Percentiles rank a stretch among this genome's conserved stretches.
Conservation (phyloP, 2,329 filamentous ascomycete species). For the Neonectria sp. region DNA sequence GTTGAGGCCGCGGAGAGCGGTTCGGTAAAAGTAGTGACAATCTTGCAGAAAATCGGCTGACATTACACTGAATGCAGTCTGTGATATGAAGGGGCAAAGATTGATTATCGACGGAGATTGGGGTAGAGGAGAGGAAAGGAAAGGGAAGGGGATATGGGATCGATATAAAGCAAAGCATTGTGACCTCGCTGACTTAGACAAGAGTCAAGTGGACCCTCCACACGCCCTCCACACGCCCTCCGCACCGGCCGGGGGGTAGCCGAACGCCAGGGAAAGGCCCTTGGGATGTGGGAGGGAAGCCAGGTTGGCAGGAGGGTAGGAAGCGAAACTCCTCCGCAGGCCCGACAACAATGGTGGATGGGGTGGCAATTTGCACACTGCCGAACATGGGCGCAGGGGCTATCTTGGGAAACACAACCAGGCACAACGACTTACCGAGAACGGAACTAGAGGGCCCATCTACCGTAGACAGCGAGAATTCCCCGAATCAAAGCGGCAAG, state of each 20-base stretch:
- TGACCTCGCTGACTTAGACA: conserved; percentile 50
- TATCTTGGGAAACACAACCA: conserved; percentile 30
- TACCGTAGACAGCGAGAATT: conserved; percentile 43
- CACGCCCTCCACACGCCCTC: conserved; percentile 45
- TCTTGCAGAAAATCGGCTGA: conserved; percentile 87
- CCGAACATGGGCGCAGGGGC: conserved; percentile 43
- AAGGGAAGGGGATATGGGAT: conserved; percentile 40
- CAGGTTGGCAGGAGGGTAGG: conserved; percentile 27
- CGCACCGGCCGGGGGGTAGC: conserved; percentile 37
- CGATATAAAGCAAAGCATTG: conserved; percentile 47
- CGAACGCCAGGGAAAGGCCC: conserved; percentile 33
- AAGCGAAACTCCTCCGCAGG: conserved; percentile 43
- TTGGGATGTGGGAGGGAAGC: conserved; percentile 31
- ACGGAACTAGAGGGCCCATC: conserved; percentile 25
- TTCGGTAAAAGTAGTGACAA: conserved; percentile 95
- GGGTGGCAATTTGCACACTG: conserved; percentile 25
- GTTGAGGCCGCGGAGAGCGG: conserved; percentile 87
- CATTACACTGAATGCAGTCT: conserved; percentile 71
- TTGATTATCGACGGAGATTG: conserved; percentile 27
- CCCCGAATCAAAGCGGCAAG: conserved; percentile 37
- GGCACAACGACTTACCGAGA: conserved; percentile 45
- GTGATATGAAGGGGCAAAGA: conserved; percentile 23
- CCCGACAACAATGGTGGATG: conserved; percentile 36
- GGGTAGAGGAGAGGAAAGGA: conserved; percentile 13
- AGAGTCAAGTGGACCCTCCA: conserved; percentile 48